Base-by-base conservation (phyloP, 192 early-diverging fungal species). In the Backusella sp. region DNA sequence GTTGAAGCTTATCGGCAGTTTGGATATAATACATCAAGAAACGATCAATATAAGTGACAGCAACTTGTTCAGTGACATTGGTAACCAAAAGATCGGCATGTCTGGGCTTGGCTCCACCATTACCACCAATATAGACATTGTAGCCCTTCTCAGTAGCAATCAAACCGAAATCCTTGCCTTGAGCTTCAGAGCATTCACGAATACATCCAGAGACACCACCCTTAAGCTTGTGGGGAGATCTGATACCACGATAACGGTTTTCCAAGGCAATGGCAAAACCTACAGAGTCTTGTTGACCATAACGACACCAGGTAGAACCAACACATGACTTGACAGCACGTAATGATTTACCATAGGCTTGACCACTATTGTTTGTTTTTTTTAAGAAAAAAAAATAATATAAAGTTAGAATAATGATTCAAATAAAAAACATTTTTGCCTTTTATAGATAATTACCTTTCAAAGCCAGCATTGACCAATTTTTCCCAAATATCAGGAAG, bases 91-190 rank as follows among this genome's bases (percentile, higher is more conserved):
- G 72, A 26, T 88, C 86, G 2, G 91, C 90, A 66, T 92, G 91
- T 73, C 88, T 92, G 6, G 91, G 91, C 65, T 83, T 88, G 6
- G 89, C 77, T 28, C 91, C 91, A 42, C 91, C 91, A 75, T 92
- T 92, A 21, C 91, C 91, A 32, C 89, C 88, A 14, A 92, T 90
- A 68, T 92, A 92, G 8, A 92, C 59, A 73, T 92, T 92, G 77
- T 88, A 92, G 0, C 91, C 91, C 44, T 90, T 92, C 19, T 92
- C 91, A 7, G 91, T 93, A 6, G 91, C 91, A 73, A 92, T 93
- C 46, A 88, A 82, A 59, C 83, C 87, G 77, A 88, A 85, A 56
- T 85, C 84, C 70, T 92, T 82, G 30, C 78, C 77, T 73, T 79
- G 86, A 42, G 85, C 85, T 53, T 88, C 85, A 0, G 87, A 84